Conservation (phyloP, 208 protist species). For the Crithidia sp. region DNA sequence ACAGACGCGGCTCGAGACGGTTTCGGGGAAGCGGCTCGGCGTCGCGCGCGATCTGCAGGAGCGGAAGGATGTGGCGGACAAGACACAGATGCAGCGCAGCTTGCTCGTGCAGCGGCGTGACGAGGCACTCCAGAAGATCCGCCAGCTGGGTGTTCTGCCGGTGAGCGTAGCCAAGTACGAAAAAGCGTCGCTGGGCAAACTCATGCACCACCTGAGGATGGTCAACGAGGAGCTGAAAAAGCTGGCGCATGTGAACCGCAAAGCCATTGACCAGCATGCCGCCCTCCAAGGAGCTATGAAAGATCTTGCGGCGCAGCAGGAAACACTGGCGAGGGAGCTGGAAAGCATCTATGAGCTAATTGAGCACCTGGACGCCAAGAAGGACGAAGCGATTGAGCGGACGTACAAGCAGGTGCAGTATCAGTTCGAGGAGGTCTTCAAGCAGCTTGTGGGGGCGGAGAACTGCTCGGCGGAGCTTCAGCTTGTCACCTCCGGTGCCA, state of each 20-base stretch:
- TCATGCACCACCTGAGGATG: conserved; percentile 83
- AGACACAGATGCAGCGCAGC: conserved; percentile 61
- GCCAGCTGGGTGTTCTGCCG: conserved; percentile 91
- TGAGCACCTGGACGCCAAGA: conserved; percentile 95
- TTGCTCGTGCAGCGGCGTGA: conserved; percentile 85
- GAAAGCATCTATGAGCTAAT: conserved; percentile 95
- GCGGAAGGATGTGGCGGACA: conserved; percentile 62
- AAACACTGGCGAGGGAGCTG: conserved; percentile 80
- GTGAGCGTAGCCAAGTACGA: conserved; percentile 38
- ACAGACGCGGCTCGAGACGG: conserved; percentile 50
- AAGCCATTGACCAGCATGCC: conserved; percentile 98
- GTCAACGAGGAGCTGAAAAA: conserved; percentile 88
- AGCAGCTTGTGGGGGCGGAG: conserved; percentile 95
- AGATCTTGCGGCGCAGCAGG: conserved; percentile 80
- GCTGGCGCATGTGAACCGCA: conserved; percentile 98
- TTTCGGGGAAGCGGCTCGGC: conserved; percentile 46
- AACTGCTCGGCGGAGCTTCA: conserved; percentile 82
- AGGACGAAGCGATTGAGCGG: conserved; percentile 97
- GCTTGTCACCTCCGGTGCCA: conserved; percentile 40
- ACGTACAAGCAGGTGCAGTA: conserved; percentile 98
- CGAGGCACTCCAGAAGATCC: conserved; percentile 90
- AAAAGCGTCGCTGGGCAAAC: conserved; percentile 61
- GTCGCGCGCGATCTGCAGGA: conserved; percentile 58
- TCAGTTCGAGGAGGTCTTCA: conserved; percentile 97
- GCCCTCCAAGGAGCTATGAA: conserved; percentile 89